phyloP scores from a whole-genome alignment of 2,329 filamentous ascomycete species.

The Sporothrix brunneoviolacea region DNA sequence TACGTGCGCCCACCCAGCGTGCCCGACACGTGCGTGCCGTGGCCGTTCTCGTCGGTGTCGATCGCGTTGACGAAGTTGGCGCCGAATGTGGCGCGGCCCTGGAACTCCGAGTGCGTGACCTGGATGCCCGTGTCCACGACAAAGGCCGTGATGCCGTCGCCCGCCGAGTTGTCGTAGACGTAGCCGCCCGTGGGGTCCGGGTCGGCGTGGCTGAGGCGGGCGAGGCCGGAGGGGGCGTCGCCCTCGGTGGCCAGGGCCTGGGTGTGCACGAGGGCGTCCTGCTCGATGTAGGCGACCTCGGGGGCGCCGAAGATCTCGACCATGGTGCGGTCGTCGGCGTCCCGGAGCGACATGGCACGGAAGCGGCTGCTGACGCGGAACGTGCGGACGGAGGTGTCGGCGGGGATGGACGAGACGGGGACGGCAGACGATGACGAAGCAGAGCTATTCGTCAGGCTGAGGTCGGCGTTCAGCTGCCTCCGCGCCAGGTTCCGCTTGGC shows the following conservation, averaged over 20 bases:
- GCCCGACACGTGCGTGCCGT: slow-evolving; percentile 58
- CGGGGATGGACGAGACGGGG: neutral
- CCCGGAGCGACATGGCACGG: slow-evolving; percentile 41
- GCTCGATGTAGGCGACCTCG: slow-evolving; percentile 38
- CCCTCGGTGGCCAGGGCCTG: slow-evolving; percentile 39
- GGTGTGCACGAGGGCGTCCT: slow-evolving; percentile 38
- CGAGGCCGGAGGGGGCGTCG: slow-evolving; percentile 47
- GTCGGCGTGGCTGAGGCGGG: slow-evolving; percentile 43
- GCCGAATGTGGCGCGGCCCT: slow-evolving; percentile 47
- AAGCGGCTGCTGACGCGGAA: slow-evolving; percentile 44
- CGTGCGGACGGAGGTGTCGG: slow-evolving; percentile 29
- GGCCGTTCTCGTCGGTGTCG: slow-evolving; percentile 53
- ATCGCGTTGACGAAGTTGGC: slow-evolving; percentile 45
- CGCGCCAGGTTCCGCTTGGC: slow-evolving; percentile 46
- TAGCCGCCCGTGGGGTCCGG: slow-evolving; percentile 32
- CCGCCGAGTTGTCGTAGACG: slow-evolving; percentile 46
- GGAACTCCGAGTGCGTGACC: slow-evolving; percentile 48
- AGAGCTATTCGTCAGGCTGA: neutral
- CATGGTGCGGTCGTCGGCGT: slow-evolving; percentile 28
- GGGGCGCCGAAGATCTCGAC: slow-evolving; percentile 39
- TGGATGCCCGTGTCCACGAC: slow-evolving; percentile 61
- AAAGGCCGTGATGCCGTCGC: slow-evolving; percentile 52
- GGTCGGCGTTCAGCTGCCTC: slow-evolving; percentile 29
- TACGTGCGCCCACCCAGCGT: slow-evolving; percentile 55
- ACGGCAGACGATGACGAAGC: neutral